Conservation (phyloP, 768 basidiomycete species). For the Serendipita sp. region DNA sequence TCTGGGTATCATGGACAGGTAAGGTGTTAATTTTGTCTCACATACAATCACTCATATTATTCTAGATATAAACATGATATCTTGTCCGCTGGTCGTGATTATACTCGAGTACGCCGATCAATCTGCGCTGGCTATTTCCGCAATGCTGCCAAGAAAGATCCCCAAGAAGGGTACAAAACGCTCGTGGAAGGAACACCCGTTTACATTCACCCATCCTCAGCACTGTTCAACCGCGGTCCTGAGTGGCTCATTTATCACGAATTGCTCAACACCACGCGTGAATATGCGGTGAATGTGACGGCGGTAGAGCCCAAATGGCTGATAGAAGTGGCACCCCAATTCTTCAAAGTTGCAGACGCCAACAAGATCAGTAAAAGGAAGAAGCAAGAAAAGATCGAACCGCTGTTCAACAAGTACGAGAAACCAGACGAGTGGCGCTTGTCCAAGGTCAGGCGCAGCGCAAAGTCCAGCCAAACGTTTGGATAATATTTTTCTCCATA, state of each 20-base stretch:
- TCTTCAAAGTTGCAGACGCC: conserved; percentile 95
- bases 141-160: conserved; percentile 96
- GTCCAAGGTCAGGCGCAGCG: conserved; percentile 81
- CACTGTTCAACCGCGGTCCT: conserved; percentile 89
- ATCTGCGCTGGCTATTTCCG: conserved; percentile 98
- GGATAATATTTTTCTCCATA: conserved; percentile 27
- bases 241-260: conserved; percentile 97
- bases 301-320: conserved; percentile 98
- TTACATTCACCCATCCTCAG: conserved; percentile 94
- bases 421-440: conserved; percentile 89
- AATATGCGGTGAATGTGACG: conserved; percentile 85
- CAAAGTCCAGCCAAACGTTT: conserved; percentile 86
- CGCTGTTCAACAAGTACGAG: conserved; percentile 89
- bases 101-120: conserved; percentile 80
- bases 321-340: conserved; percentile 92
- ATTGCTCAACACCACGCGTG: conserved; percentile 86
- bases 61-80: conserved; percentile 92
- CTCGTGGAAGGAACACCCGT: conserved; percentile 96
- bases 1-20: conserved; percentile 97
- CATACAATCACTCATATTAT: conserved; percentile 5
- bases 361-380: conserved; percentile 97
- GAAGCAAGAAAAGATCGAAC: conserved; percentile 92
- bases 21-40: conserved; percentile 17
- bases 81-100: conserved; percentile 79
- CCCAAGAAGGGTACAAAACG: conserved; percentile 96